Evolutionary conservation across 164 flowering plant species (phyloP).

Genomic region (Litsea cubeba): DNA sequence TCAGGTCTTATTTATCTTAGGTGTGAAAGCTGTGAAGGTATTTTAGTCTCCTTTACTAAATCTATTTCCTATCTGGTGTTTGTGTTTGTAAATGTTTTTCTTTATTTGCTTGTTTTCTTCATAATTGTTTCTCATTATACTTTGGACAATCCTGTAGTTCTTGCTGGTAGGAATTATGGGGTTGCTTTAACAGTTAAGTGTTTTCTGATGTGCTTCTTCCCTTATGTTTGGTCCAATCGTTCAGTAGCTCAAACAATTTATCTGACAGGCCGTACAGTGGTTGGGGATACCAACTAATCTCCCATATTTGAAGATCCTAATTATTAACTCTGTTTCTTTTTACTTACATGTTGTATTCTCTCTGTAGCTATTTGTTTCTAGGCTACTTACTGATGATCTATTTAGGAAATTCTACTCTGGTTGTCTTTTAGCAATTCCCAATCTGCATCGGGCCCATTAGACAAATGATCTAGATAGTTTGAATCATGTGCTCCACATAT

Average conservation of each 20-base stretch:
- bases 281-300: neutral
- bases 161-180: neutral
- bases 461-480: neutral
- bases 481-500: neutral
- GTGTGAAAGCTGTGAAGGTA: conserved; percentile 85
- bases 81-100: neutral
- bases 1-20: conserved; percentile 40
- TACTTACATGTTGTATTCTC: neutral
- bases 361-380: neutral
- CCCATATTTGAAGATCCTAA: neutral
- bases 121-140: neutral
- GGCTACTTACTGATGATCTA: neutral
- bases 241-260: neutral
- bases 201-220: neutral
- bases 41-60: neutral
- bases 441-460: neutral
- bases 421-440: neutral
- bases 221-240: neutral
- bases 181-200: neutral
- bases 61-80: neutral
- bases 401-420: neutral
- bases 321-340: neutral
- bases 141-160: neutral
- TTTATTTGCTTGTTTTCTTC: neutral
- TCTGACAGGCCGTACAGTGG: neutral